These are phyloP conservation scores for Mycosphaerella arachidis DNA, from an alignment of 2,329 filamentous ascomycete genomes.

Conservation along the genomic window DNA sequence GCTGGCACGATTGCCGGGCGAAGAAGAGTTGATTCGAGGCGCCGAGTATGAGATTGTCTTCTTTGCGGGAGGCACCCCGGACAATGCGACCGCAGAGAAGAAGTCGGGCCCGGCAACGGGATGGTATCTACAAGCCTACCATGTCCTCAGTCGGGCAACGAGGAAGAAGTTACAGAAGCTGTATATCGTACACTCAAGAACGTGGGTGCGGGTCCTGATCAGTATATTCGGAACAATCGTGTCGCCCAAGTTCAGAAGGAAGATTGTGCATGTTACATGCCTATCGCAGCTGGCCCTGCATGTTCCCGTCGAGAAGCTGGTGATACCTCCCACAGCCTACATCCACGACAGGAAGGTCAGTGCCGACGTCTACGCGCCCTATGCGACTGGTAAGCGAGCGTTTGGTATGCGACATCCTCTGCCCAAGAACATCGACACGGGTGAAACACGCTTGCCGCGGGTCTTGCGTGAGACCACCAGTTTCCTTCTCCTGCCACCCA, in stretches of 20 bases:
- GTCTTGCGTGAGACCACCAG: conserved; percentile 51
- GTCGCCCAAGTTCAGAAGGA: conserved; percentile 54
- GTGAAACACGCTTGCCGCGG: conserved; percentile 47
- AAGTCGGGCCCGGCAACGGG: conserved; percentile 50
- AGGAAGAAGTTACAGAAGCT: conserved; percentile 53
- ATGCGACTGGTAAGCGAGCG: conserved; percentile 43
- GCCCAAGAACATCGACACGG: conserved; percentile 40
- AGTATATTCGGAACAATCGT: conserved; percentile 55
- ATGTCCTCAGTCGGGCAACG: conserved; percentile 51
- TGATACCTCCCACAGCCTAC: conserved; percentile 53
- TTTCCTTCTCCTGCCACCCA: conserved; percentile 47
- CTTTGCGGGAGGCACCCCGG: conserved; percentile 52
- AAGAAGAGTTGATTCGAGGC: conserved; percentile 52
- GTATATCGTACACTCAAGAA: conserved; percentile 55
- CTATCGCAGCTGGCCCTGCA: conserved; percentile 48
- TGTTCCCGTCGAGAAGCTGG: conserved; percentile 49
- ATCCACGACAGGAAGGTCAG: conserved; percentile 50
- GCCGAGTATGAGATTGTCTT: conserved; percentile 55
- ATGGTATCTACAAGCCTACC: conserved; percentile 56
- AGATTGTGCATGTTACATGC: conserved; percentile 53
- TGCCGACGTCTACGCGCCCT: conserved; percentile 45
- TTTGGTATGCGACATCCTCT: conserved; percentile 47
- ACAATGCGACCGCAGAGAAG: conserved; percentile 40
- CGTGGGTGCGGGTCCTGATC: conserved; percentile 53
- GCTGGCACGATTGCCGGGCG: conserved; percentile 50